These are phyloP conservation scores for Saccharomycodes ludwigii DNA, from an alignment of 805 yeast genomes.

Conservation along the genomic window DNA sequence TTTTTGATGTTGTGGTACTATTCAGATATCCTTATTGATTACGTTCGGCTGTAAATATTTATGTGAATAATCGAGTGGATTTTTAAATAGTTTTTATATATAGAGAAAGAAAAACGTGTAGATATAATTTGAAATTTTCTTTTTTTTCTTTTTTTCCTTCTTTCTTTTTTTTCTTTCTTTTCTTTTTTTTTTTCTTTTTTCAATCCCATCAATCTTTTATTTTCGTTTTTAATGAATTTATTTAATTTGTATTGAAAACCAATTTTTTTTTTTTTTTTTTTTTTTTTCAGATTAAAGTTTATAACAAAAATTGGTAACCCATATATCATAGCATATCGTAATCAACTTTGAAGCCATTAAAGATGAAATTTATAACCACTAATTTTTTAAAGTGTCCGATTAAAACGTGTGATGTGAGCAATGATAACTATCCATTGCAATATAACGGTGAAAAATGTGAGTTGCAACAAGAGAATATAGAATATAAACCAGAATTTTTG, in stretches of 20 bases:
- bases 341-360: background rate
- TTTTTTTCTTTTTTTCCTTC: background rate
- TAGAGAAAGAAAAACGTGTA: background rate
- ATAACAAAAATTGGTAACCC: background rate
- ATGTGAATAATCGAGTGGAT: background rate
- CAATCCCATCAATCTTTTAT: background rate
- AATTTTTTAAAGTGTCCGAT: constrained; percentile 93
- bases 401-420: constrained; percentile 61
- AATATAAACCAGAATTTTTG: constrained; percentile 73
- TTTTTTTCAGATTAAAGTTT: background rate
- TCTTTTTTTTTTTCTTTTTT: background rate
- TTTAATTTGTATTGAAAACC: background rate
- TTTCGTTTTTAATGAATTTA: background rate
- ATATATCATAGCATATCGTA: background rate
- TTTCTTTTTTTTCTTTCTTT: background rate
- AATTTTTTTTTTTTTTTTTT: background rate
- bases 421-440: constrained; percentile 68
- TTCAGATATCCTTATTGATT: too few species aligned
- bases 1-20: too few species aligned
- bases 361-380: constrained; percentile 89
- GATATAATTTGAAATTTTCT: background rate
- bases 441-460: constrained; percentile 46
- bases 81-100: too few species aligned
- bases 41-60: too few species aligned
- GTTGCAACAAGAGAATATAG: constrained; percentile 57